Evolutionary conservation across 2,329 filamentous ascomycete species (phyloP), one percentile per base, ranked within the genome.

Genomic region (Samsoniella hepiali): DNA sequence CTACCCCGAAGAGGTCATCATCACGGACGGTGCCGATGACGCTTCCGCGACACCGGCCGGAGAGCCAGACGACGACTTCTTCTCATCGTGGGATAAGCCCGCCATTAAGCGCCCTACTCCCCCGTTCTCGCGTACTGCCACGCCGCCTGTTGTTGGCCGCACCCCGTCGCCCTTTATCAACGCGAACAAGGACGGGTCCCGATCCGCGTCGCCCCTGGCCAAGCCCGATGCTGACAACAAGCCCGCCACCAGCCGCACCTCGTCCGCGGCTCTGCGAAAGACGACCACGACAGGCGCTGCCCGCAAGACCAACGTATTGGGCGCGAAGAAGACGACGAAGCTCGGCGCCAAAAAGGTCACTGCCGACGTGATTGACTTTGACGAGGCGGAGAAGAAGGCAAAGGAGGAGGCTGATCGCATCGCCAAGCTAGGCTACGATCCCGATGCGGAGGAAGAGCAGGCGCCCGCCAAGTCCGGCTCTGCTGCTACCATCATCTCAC

Each of bases 41-140:
- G 88, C 85, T 68, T 82, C 86, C 44, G 86, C 84, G 68, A 96
- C 92, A 11, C 91, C 93, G n/a, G 85, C 90, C 53, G 90, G 88
- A 68, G 93, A 97, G 69, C 83, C 86, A 29, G 93, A 97, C 69
- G 93, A 97, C 72, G 95, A 98, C 75, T 99, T 99, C 82, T 99
- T 99, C 79, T 97, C 94, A 10, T 97, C 93, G 0, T 99, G 94
- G 95, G 95, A 98, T 73, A 97, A 98, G 80, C 95, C 95, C 29
- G 86, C 93, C 5, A 96, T 99, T 79, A 99, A 98, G 83, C 88
- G 93, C 70, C 94, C 94, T 42, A 97, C 92, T 67, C 96, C 96
- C 68, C 94, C 95, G 17, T 85, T 95, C 50, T 97, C 94, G 44
- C 89, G 95, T 72, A 95, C 91, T 50, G 88, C 87, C 58, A 98